A percentile compares a stretch with the other conserved stretches of the same genome.
Conservation (phyloP, 495 filamentous ascomycete genomes). For the Hypomontagnella submonticulosa region DNA sequence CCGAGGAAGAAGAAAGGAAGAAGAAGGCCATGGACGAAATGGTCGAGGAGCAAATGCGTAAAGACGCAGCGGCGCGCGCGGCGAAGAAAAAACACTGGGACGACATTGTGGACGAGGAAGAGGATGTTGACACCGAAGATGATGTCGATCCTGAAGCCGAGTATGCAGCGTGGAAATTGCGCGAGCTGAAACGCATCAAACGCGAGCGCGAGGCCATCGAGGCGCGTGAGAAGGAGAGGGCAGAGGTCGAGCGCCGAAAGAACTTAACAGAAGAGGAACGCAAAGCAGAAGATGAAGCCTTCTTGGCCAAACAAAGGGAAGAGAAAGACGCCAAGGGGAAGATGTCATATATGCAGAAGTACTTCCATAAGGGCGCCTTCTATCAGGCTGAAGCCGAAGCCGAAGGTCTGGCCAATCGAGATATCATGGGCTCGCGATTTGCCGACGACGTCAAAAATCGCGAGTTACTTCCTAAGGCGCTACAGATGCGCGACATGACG, state of each 20-base stretch:
- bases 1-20: slow-evolving; percentile 65
- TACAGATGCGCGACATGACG: slow-evolving; percentile 94
- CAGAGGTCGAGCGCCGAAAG: slow-evolving; percentile 87
- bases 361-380: slow-evolving; percentile 97
- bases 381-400: slow-evolving; percentile 82
- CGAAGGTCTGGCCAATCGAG: slow-evolving; percentile 76
- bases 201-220: slow-evolving; percentile 88
- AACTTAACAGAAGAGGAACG: slow-evolving; percentile 90
- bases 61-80: slow-evolving; percentile 77
- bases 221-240: slow-evolving; percentile 81
- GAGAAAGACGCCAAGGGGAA: slow-evolving; percentile 87
- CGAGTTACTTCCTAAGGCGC: slow-evolving; percentile 86
- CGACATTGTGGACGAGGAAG: slow-evolving; percentile 79
- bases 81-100: slow-evolving; percentile 86
- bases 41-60: slow-evolving; percentile 88
- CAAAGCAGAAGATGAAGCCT: slow-evolving; percentile 84
- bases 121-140: slow-evolving; percentile 89
- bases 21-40: slow-evolving; percentile 78
- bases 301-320: slow-evolving; percentile 80
- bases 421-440: slow-evolving; percentile 82
- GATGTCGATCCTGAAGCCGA: slow-evolving; percentile 89
- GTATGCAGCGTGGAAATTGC: slow-evolving; percentile 90
- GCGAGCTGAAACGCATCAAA: slow-evolving; percentile 88
- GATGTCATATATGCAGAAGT: slow-evolving; percentile 93
- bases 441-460: slow-evolving; percentile 82